phyloP scores from a whole-genome alignment of 1,139 yeast species.

The Blastobotrys arbuscula region DNA sequence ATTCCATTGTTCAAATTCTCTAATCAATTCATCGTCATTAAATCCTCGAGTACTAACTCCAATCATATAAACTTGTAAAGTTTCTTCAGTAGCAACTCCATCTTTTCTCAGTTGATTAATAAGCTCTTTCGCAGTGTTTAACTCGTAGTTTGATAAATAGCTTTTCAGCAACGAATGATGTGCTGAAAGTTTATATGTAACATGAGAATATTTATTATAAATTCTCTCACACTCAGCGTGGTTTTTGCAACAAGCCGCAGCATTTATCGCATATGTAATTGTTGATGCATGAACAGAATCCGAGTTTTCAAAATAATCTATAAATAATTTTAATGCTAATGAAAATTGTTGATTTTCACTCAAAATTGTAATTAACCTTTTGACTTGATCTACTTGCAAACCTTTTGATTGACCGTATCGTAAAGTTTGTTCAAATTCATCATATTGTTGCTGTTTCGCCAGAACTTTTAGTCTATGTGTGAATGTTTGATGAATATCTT shows the following conservation, averaged over 20 bases:
- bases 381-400: constrained; percentile 7
- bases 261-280: constrained; percentile 20
- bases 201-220: constrained; percentile 19
- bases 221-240: constrained; percentile 21
- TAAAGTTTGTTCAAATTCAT: constrained; percentile 11
- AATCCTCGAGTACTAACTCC: constrained; percentile 19
- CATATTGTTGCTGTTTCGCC: constrained; percentile 12
- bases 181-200: constrained; percentile 14
- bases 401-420: constrained; percentile 10
- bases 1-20: constrained; percentile 21
- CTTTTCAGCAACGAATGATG: constrained; percentile 19
- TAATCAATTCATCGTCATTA: constrained; percentile 19
- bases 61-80: constrained; percentile 18
- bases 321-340: constrained; percentile 19
- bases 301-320: constrained; percentile 15
- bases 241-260: constrained; percentile 17
- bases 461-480: no score
- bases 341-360: constrained; percentile 13
- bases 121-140: constrained; percentile 23
- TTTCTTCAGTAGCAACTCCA: constrained; percentile 16
- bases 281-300: constrained; percentile 14
- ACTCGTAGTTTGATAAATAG: constrained; percentile 20
- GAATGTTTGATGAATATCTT: no score
- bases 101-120: constrained; percentile 20
- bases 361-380: constrained; percentile 13